Percentiles rank a stretch among this genome's conserved stretches.
These are phyloP conservation scores for Besnoitia besnoiti DNA, from an alignment of 169 alveolate genomes.

Conservation along the genomic window DNA sequence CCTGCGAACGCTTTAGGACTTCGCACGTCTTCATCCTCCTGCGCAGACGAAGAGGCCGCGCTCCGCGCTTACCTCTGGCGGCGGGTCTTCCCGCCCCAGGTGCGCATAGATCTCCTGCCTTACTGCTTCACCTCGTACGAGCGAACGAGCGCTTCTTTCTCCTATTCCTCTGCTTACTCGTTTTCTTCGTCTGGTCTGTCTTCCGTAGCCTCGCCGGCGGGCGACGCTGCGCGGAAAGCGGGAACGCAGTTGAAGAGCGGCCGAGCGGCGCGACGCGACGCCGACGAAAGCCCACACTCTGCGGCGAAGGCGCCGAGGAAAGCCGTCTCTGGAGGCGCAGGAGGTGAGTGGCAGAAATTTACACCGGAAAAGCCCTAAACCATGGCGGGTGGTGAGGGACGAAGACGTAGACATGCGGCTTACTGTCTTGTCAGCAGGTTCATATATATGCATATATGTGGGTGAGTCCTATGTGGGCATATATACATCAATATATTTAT, in stretches of 20 bases:
- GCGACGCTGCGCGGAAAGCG: too few species aligned
- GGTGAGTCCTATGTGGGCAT: too few species aligned
- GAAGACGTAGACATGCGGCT: too few species aligned
- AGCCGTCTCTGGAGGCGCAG: background rate
- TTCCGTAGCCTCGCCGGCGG: too few species aligned
- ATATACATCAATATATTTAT: too few species aligned
- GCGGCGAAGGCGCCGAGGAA: background rate
- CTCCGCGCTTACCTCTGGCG: background rate
- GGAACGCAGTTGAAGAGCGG: too few species aligned
- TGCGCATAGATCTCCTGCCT: slow-evolving; percentile 21
- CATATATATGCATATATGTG: too few species aligned
- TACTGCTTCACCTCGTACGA: slow-evolving; percentile 31
- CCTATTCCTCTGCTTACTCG: background rate
- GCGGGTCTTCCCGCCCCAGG: background rate
- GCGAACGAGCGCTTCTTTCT: background rate
- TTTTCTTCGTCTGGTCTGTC: too few species aligned
- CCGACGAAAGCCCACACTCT: background rate
- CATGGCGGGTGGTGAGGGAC: too few species aligned
- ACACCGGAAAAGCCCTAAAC: too few species aligned
- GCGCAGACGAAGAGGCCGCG: background rate
- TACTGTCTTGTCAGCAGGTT: too few species aligned
- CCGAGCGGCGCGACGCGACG: background rate
- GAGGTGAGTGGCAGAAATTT: too few species aligned
- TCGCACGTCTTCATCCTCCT: background rate
- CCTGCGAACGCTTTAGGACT: background rate